These are phyloP conservation scores for Orbilia javanica DNA, from an alignment of 2,329 filamentous ascomycete genomes.

Conservation along the genomic window DNA sequence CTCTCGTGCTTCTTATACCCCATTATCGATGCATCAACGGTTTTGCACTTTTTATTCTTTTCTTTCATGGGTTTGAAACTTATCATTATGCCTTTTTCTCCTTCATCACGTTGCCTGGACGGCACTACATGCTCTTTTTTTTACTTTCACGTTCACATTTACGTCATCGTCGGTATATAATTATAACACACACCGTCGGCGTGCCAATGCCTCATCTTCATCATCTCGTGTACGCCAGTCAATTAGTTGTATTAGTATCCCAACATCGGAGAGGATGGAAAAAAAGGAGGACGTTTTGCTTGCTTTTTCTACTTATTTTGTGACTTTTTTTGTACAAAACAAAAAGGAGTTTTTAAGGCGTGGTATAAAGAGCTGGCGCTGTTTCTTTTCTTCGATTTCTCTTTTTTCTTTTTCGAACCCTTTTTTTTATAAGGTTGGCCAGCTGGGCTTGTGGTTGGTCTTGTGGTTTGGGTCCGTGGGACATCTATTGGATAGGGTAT, in stretches of 20 bases:
- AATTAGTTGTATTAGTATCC: neutral
- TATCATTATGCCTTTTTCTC: neutral
- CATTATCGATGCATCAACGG: slow-evolving; percentile 4
- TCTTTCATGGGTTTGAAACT: slow-evolving; percentile 18
- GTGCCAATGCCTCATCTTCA: neutral
- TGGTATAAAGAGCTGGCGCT: slow-evolving; percentile 28
- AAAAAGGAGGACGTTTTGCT: neutral
- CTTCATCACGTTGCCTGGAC: slow-evolving; percentile 7
- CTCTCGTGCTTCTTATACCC: slow-evolving; percentile 25
- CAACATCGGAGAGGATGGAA: neutral
- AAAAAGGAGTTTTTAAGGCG: slow-evolving; percentile 24
- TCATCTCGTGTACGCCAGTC: neutral
- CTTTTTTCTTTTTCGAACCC: neutral
- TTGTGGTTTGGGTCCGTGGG: no score
- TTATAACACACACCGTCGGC: neutral
- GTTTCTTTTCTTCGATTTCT: neutral
- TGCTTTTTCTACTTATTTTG: neutral
- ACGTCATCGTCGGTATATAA: neutral
- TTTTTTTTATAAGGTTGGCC: neutral
- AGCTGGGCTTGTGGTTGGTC: neutral
- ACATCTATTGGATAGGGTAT: no score
- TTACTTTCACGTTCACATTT: neutral
- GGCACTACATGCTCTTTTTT: neutral
- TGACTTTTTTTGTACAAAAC: slow-evolving; percentile 23
- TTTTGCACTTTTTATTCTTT: slow-evolving; percentile 19